Base-by-base conservation (phyloP, 1,139 yeast species). In the Yamadazyma triangularis region DNA sequence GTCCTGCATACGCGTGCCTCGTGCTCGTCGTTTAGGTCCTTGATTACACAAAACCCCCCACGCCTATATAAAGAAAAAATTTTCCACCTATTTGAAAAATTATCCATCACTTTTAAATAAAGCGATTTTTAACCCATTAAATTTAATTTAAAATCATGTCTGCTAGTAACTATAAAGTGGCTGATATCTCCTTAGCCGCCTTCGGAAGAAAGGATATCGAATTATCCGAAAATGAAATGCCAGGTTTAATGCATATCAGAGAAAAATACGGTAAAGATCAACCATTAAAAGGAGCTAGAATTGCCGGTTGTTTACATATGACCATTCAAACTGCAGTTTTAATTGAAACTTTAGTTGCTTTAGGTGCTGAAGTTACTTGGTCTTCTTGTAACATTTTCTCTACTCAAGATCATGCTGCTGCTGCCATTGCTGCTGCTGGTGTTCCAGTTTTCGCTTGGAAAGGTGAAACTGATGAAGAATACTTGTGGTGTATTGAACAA, bases 291-390 rank as follows among this genome's bases (percentile, higher is more conserved):
- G 98, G 98, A 58, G 98, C 98, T 50, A 83, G 97, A 73, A 81
- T 91, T 60, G 98, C 98, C 45, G 98, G 98, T 62, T 89, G 96
- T 77, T 79, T 91, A 63, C 99, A 91, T 77, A 93, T 93, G 98
- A 91, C 99, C 64, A 85, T 91, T 58, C 99, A 91, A 76, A 93
- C 99, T 54, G 99, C 98, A 51, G 98, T 91, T 48, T 79, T 91
- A 70, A 93, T 93, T 58, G 98, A 91, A 78, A 93, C 98, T 50
- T 79, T 93, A 60, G 85, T 78, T 58, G 96, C 95, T 49, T 79
- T 91, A 54, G 99, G 99, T 74, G 99, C 99, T 48, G 99, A 91
- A 76, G 99, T 91, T 47, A 91, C 99, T 59, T 91, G 99, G 99
- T 78, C 96, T 47, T 89, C 97, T 33, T 91, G 99, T 80, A 91